Evolutionary conservation across 345 rosid genomes (phyloP).

Genomic region (Aquilaria sinensis): DNA sequence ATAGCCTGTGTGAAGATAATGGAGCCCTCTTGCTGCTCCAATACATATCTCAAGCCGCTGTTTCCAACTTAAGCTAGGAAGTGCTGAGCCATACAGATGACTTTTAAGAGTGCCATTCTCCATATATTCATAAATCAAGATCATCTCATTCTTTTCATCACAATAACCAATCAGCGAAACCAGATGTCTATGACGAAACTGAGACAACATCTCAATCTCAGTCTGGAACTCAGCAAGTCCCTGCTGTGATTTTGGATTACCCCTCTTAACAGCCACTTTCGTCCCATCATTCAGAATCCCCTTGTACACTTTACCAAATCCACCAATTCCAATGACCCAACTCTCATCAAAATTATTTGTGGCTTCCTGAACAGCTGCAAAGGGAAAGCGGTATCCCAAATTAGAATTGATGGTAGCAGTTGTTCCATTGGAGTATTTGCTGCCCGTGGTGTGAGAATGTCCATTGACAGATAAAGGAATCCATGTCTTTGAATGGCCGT

Average conservation of each 20-base stretch:
- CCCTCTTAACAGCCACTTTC: slow-evolving; percentile 72
- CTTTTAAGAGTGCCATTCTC: slow-evolving; percentile 70
- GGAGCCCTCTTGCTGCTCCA: slow-evolving; percentile 68
- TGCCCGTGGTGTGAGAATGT: slow-evolving; percentile 40
- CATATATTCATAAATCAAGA: slow-evolving; percentile 71
- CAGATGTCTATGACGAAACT: slow-evolving; percentile 71
- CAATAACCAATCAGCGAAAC: slow-evolving; percentile 90
- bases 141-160: slow-evolving; percentile 71
- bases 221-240: slow-evolving; percentile 76
- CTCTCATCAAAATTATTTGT: slow-evolving; percentile 69
- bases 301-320: slow-evolving; percentile 76
- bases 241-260: slow-evolving; percentile 65
- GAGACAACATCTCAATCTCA: slow-evolving; percentile 77
- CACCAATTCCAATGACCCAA: slow-evolving; percentile 65
- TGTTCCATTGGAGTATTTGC: slow-evolving; percentile 57
- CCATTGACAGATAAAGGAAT: slow-evolving; percentile 45
- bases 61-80: slow-evolving; percentile 60
- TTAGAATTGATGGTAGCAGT: slow-evolving; percentile 34
- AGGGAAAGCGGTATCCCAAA: slow-evolving; percentile 43
- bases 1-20: slow-evolving; percentile 68
- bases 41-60: slow-evolving; percentile 64
- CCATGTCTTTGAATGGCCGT: slow-evolving; percentile 61
- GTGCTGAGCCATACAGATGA: slow-evolving; percentile 55
- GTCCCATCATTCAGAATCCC: slow-evolving; percentile 57
- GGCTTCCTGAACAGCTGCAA: slow-evolving; percentile 55